phyloP scores from a whole-genome alignment of 2,329 filamentous ascomycete genomes.

The Truncatella angustata region DNA sequence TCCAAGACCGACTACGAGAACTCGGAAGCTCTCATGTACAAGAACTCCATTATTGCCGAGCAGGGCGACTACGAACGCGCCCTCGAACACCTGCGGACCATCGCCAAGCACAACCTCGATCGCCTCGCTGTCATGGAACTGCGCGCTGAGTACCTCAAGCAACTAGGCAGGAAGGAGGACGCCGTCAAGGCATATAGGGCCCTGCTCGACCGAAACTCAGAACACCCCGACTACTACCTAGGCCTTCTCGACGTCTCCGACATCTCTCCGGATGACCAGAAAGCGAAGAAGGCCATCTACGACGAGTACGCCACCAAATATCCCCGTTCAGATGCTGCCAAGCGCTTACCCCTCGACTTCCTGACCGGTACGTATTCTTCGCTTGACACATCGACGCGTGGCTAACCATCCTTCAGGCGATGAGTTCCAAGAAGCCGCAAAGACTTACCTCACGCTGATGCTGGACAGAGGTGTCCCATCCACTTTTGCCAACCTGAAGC shows the following conservation, averaged over 20 bases:
- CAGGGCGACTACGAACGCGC: slow-evolving; percentile 79
- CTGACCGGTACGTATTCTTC: slow-evolving; percentile 58
- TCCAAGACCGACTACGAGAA: slow-evolving; percentile 82
- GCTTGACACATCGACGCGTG: not conserved
- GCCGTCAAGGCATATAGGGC: slow-evolving; percentile 78
- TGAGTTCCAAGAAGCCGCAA: slow-evolving; percentile 74
- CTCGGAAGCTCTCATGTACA: slow-evolving; percentile 91
- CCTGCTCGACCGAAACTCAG: slow-evolving; percentile 82
- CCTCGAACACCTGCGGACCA: slow-evolving; percentile 78
- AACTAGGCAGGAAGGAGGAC: slow-evolving; percentile 74
- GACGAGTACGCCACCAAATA: slow-evolving; percentile 78
- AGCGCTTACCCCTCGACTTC: slow-evolving; percentile 86
- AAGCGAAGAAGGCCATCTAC: slow-evolving; percentile 72
- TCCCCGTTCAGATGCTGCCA: slow-evolving; percentile 79
- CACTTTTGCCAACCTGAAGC: slow-evolving; percentile 94
- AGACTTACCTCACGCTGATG: slow-evolving; percentile 79
- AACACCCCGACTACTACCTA: slow-evolving; percentile 84
- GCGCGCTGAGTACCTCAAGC: slow-evolving; percentile 78
- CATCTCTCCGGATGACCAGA: slow-evolving; percentile 57
- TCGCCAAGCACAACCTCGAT: slow-evolving; percentile 77
- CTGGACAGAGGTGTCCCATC: slow-evolving; percentile 91
- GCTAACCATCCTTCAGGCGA: slow-evolving; percentile 51
- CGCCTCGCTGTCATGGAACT: slow-evolving; percentile 82
- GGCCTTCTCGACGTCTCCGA: slow-evolving; percentile 69
- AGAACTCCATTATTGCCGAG: slow-evolving; percentile 92